Conservation (phyloP, 768 basidiomycete species). For the Amanita pallidorosea region DNA sequence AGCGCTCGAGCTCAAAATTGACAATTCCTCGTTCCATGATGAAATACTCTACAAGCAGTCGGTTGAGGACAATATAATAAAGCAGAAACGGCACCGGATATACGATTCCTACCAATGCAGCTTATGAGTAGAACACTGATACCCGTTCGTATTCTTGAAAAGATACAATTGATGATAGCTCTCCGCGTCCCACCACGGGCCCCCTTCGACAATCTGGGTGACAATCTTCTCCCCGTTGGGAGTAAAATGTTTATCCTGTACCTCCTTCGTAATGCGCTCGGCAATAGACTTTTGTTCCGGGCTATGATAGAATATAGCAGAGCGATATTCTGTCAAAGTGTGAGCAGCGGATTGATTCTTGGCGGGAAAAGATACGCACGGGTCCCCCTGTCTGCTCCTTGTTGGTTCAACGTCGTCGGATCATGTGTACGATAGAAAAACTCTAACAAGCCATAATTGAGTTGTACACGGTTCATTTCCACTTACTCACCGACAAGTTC, state of each 20-base stretch:
- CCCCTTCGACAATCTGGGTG: conserved; percentile 62
- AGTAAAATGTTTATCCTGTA: conserved; percentile 76
- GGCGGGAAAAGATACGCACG: conserved; percentile 37
- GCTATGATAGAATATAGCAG: conserved; percentile 76
- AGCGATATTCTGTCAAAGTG: conserved; percentile 67
- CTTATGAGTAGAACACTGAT: conserved; percentile 84
- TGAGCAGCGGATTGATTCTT: not conserved
- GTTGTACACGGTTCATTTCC: not conserved
- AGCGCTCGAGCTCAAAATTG: no score
- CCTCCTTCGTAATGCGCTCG: conserved; percentile 66
- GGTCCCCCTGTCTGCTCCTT: conserved; percentile 68
- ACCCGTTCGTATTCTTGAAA: conserved; percentile 79
- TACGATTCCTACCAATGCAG: conserved; percentile 56
- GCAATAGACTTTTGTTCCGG: conserved; percentile 67
- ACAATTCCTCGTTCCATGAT: no score
- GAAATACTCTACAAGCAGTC: not conserved
- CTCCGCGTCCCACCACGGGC: conserved; percentile 76
- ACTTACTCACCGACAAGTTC: conserved; percentile 70
- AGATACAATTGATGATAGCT: conserved; percentile 78
- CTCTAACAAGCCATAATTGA: conserved; percentile 31
- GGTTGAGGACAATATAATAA: not conserved
- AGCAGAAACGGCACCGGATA: not conserved
- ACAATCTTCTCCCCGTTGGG: conserved; percentile 65
- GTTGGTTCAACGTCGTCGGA: conserved; percentile 73
- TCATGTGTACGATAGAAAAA: conserved; percentile 96